Evolutionary conservation across 140 eudicot species (phyloP).

Genomic region (Anethum foeniculum): DNA sequence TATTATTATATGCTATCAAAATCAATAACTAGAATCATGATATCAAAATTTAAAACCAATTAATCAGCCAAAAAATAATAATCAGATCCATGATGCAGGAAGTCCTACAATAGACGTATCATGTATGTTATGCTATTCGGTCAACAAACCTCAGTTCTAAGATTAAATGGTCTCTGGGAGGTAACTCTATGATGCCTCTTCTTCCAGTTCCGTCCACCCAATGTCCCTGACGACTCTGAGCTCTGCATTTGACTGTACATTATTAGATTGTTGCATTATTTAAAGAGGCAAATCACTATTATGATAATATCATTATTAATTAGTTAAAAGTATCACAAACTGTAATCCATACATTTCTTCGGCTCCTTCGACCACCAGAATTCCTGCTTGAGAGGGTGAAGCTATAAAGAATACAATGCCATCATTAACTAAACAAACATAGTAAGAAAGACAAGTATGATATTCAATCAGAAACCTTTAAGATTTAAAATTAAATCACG

Average conservation of each 20-base stretch:
- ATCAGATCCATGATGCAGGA: not conserved
- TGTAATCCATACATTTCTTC: slow-evolving; percentile 57
- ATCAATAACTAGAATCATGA: not conserved
- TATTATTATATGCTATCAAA: not conserved
- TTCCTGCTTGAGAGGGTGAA: slow-evolving; percentile 50
- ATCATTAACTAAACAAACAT: not conserved
- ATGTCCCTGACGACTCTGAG: slow-evolving; percentile 60
- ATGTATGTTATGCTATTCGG: not conserved
- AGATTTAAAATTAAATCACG: not conserved
- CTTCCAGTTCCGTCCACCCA: slow-evolving; percentile 55
- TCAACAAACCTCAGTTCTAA: slow-evolving; percentile 68
- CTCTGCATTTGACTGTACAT: slow-evolving; percentile 42
- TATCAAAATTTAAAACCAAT: not conserved
- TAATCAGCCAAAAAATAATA: not conserved
- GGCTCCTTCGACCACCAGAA: slow-evolving; percentile 50
- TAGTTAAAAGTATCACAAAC: not conserved
- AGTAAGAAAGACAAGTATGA: not conserved
- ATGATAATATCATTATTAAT: not conserved
- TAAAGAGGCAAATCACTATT: not conserved
- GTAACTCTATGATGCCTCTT: slow-evolving; percentile 50
- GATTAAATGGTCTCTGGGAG: slow-evolving; percentile 68
- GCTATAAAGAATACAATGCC: slow-evolving; percentile 6
- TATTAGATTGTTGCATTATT: not conserved
- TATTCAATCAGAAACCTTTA: not conserved
- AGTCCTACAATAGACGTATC: not conserved